Evolutionary conservation across 2,329 filamentous ascomycete genomes (phyloP).

Genomic region (Pseudofabraea citricarpa): DNA sequence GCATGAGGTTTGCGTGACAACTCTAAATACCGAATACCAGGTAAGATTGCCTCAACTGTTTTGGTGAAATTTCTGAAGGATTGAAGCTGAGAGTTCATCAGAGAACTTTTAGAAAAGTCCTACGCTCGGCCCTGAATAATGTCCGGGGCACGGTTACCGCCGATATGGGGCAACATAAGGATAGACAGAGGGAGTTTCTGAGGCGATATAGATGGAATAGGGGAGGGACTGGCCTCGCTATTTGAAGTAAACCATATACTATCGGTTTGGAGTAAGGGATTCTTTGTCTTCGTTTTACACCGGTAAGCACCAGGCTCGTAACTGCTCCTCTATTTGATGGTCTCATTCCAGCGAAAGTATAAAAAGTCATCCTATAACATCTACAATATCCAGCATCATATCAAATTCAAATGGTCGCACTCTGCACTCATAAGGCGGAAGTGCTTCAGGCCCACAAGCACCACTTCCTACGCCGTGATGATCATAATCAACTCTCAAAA

Average conservation of each 20-base stretch:
- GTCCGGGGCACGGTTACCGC: not conserved
- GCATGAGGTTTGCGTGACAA: conserved; percentile 45
- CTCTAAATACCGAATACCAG: conserved; percentile 44
- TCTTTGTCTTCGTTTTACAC: not conserved
- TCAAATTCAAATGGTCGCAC: conserved; percentile 22
- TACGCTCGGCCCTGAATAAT: not conserved
- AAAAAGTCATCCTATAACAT: too few species aligned
- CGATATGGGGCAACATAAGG: not conserved
- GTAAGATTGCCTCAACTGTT: too few species aligned
- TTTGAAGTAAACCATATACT: too few species aligned
- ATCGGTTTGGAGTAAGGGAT: too few species aligned
- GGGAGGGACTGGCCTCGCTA: not conserved
- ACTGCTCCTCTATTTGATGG: too few species aligned
- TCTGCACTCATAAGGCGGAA: conserved; percentile 10
- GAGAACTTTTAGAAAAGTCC: not conserved
- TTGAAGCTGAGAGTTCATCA: not conserved
- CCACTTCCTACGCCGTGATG: conserved; percentile 40
- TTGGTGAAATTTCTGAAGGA: too few species aligned
- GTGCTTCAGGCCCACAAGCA: conserved; percentile 35
- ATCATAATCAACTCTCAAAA: conserved; percentile 36
- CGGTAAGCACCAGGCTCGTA: not conserved
- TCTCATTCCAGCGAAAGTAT: too few species aligned
- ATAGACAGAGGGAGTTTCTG: not conserved
- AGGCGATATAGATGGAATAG: not conserved
- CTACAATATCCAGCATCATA: not conserved